Base-by-base conservation (phyloP, 2,329 filamentous ascomycete species). In the Neofusicoccum parvum region DNA sequence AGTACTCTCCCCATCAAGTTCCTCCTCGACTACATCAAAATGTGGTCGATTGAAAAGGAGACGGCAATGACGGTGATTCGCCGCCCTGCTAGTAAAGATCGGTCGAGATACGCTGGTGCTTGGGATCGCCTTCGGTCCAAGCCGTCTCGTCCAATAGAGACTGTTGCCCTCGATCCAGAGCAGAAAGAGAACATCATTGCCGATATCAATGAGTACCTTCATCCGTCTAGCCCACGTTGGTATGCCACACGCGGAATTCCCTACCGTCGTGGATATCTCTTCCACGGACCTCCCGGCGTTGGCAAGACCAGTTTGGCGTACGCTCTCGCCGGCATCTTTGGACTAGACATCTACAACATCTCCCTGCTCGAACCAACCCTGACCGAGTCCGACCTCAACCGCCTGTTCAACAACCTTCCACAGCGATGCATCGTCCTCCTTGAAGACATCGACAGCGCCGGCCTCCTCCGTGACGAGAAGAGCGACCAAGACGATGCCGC, bases 241-340 rank as follows among this genome's bases (percentile, higher is more conserved):
- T 96, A 97, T 74, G 84, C 89, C 0, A 90, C 92, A 69, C 85
- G 92, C 6, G 92, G 92, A 0, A 94, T 96, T 36, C 92, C 93
- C 0, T 96, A 96, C 74, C 86, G 92, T 14, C 85, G 92, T 4
- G 93, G 92, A 0, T 95, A 94, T 72, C 85, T 95, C 0, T 85
- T 95, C 9, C 83, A 92, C 68, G 92, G 92, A 0, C 91, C 91
- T 0, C 90, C 91, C 0, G 90, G 91, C 1, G 92, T 90, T 0
- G 91, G 91, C 20, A 93, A 93, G 78, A 90, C 86, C 2, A 66
- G 63, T n/a, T 58, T 69, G 15, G 66, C 63, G 3, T 69, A 68
- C 51, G 80, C 82, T 0, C 70, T 83, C 1, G 81, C 81, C 11
- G 80, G 81, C 1, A 76, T 82, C 41, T 83, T 83, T 64, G 80